A percentile compares a stretch with the other conserved stretches of the same genome.
phyloP scores from a whole-genome alignment of 345 rosid species.

The Capsella bursapastoris region DNA sequence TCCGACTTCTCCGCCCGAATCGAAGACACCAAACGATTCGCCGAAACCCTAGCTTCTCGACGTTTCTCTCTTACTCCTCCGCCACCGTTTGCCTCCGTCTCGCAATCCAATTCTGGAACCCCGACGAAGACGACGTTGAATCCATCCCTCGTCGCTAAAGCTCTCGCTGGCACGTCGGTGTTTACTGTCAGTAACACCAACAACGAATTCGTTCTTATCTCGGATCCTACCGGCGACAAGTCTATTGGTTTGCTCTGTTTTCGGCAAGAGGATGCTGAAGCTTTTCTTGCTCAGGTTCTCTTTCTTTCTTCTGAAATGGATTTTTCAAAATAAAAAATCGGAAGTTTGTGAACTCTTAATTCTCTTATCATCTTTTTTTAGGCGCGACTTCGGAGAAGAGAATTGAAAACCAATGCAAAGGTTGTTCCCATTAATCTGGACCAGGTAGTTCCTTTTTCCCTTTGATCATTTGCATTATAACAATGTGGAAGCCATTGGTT shows the following conservation, averaged over 20 bases:
- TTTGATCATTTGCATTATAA: background rate
- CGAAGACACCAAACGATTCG: conserved; percentile 59
- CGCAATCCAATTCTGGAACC: conserved; percentile 56
- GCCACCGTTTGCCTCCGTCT: conserved; percentile 63
- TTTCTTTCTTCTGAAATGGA: too few species aligned
- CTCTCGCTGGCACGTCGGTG: conserved; percentile 75
- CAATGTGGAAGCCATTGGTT: conserved; percentile 20
- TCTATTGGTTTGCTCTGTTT: conserved; percentile 95
- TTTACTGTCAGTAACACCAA: conserved; percentile 89
- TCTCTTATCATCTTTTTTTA: conserved; percentile 28
- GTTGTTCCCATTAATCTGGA: conserved; percentile 92
- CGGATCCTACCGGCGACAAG: conserved; percentile 85
- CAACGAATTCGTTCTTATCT: conserved; percentile 89
- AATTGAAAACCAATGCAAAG: conserved; percentile 68
- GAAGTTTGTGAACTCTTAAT: conserved; percentile 17
- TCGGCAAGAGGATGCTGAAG: conserved; percentile 91
- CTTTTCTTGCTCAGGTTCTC: conserved; percentile 85
- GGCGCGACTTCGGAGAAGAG: conserved; percentile 82
- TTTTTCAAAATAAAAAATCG: background rate
- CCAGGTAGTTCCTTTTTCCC: conserved; percentile 55
- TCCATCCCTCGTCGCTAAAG: conserved; percentile 71
- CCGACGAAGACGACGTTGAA: conserved; percentile 42
- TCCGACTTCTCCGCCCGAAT: conserved; percentile 62
- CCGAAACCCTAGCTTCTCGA: conserved; percentile 48
- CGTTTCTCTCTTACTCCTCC: conserved; percentile 48